phyloP scores from a whole-genome alignment of 2,329 filamentous ascomycete genomes.

The Aureobasidium sp. region DNA sequence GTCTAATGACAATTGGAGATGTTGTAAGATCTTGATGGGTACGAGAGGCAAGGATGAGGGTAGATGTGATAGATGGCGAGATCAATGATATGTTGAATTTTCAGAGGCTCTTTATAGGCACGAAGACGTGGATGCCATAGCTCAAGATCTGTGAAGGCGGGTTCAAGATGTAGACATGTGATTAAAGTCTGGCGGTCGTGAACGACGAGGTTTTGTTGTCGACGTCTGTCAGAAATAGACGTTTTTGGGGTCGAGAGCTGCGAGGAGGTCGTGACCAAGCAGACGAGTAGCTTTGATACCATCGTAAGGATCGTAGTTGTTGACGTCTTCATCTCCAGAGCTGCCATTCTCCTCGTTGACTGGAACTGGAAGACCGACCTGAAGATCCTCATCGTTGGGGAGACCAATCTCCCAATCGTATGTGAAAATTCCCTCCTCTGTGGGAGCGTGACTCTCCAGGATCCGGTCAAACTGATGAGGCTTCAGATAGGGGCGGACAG shows the following conservation, averaged over 20 bases:
- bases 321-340: conserved; percentile 18
- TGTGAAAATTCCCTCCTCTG: background rate
- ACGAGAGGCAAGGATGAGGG: background rate
- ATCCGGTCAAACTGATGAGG: conserved; percentile 33
- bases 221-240: conserved; percentile 7
- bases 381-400: conserved; percentile 8
- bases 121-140: background rate
- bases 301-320: conserved; percentile 16
- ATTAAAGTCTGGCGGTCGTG: background rate
- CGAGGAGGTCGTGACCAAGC: conserved; percentile 21
- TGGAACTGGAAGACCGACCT: conserved; percentile 17
- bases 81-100: background rate
- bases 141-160: background rate
- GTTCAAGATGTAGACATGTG: background rate
- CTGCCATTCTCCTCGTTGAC: conserved; percentile 15
- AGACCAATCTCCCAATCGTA: conserved; percentile 11
- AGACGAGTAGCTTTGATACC: conserved; percentile 14
- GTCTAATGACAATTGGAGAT: background rate
- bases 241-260: conserved; percentile 20
- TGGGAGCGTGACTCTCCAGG: conserved; percentile 15
- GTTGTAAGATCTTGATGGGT: background rate
- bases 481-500: conserved; percentile 30
- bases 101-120: background rate
- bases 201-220: background rate
- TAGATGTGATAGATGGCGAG: too few species aligned